Percentiles rank a stretch among this genome's conserved stretches.
Evolutionary conservation across 2,329 filamentous ascomycete genomes (phyloP).

Genomic region (Aspergillus hiratsukae): DNA sequence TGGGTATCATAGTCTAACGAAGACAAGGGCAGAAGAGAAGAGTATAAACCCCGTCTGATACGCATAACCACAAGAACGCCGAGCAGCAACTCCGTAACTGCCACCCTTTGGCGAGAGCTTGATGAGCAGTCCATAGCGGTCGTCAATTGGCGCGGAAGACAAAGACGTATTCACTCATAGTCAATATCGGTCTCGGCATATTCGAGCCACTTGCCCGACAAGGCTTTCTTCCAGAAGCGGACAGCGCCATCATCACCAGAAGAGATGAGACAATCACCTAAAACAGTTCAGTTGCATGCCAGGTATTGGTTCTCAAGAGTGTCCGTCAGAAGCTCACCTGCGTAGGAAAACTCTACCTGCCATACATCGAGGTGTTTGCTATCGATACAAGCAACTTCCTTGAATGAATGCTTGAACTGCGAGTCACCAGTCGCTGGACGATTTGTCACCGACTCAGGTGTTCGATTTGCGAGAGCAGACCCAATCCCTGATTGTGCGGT

Average conservation of each 20-base stretch:
- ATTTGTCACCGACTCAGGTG: slow-evolving; percentile 26
- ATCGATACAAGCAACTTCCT: slow-evolving; percentile 40
- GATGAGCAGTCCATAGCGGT: not conserved
- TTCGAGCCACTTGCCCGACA: slow-evolving; percentile 43
- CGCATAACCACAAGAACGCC: not conserved
- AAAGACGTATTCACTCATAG: slow-evolving; percentile 21
- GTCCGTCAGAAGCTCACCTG: slow-evolving; percentile 27
- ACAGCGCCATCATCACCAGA: slow-evolving; percentile 41
- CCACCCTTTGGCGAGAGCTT: not conserved
- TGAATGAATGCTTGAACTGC: slow-evolving; percentile 40
- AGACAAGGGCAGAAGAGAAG: slow-evolving; percentile 5
- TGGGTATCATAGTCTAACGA: slow-evolving; percentile 21
- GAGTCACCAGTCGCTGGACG: slow-evolving; percentile 32
- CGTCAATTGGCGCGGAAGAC: not conserved
- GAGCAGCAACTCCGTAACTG: not conserved
- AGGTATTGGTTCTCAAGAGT: not conserved
- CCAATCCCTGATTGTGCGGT: slow-evolving; percentile 41
- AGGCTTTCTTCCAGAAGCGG: slow-evolving; percentile 42
- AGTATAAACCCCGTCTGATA: not conserved
- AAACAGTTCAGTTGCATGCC: not conserved
- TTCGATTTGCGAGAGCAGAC: slow-evolving; percentile 36
- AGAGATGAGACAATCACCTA: slow-evolving; percentile 42
- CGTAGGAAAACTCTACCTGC: slow-evolving; percentile 43
- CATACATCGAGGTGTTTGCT: slow-evolving; percentile 43
- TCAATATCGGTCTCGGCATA: slow-evolving; percentile 40